Conservation (phyloP, 2,329 filamentous ascomycete genomes). For the Fusarium kyushuense region DNA sequence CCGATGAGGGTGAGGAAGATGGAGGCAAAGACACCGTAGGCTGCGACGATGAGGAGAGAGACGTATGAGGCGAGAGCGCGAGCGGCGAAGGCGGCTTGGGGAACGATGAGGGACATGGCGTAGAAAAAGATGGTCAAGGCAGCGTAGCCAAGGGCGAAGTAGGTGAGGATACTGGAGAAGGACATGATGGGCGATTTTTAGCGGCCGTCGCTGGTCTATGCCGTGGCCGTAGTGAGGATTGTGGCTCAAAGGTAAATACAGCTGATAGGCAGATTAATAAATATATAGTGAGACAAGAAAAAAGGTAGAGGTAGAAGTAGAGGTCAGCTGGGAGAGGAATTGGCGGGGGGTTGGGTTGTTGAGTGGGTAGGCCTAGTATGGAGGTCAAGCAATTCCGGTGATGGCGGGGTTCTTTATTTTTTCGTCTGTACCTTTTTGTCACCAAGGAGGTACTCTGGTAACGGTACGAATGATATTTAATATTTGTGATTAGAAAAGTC, state of each 20-base stretch:
- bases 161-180: slow-evolving; percentile 55
- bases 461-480: no score
- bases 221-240: slow-evolving; percentile 1
- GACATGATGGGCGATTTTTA: slow-evolving; percentile 50
- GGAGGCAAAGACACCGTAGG: slow-evolving; percentile 81
- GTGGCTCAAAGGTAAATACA: neutral
- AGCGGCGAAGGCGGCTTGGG: slow-evolving; percentile 74
- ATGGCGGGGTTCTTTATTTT: slow-evolving; percentile 32
- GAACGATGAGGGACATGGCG: slow-evolving; percentile 68
- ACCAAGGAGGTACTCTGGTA: no score
- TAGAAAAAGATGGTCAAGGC: slow-evolving; percentile 69
- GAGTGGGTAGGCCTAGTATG: slow-evolving; percentile 11
- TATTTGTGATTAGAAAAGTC: neutral
- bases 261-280: neutral
- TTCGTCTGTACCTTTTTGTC: slow-evolving; percentile 4
- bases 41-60: slow-evolving; percentile 68
- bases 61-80: slow-evolving; percentile 76
- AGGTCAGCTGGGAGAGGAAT: slow-evolving; percentile 35
- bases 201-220: slow-evolving; percentile 17
- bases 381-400: slow-evolving; percentile 13
- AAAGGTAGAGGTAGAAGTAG: neutral
- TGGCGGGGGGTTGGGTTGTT: slow-evolving; percentile 39
- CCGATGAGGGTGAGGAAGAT: slow-evolving; percentile 77
- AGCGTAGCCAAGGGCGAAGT: slow-evolving; percentile 65
- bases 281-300: slow-evolving; percentile 23